These are phyloP conservation scores for Takakia lepidozioides DNA, from an alignment of 225 moss, liverwort and hornwort species.

Conservation along the genomic window DNA sequence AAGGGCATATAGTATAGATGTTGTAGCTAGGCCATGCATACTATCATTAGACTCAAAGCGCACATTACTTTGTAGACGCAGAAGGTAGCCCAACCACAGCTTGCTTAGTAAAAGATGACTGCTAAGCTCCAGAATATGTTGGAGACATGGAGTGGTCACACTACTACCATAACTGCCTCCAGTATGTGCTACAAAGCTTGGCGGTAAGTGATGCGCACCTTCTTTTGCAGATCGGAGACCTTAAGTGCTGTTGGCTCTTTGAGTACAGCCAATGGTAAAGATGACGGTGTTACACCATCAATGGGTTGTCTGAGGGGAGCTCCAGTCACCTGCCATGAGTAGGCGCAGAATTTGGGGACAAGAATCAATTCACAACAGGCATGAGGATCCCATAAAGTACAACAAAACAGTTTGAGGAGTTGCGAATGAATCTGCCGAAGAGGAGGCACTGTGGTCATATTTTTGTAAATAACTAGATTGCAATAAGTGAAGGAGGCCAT, in stretches of 20 bases:
- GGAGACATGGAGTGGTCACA: too few species aligned
- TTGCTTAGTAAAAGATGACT: too few species aligned
- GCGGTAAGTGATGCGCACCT: too few species aligned
- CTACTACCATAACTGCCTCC: not conserved
- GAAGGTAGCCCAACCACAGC: not conserved
- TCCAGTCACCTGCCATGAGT: constrained; percentile 53
- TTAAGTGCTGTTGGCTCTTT: constrained; percentile 20
- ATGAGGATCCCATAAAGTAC: not conserved
- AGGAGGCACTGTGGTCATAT: too few species aligned
- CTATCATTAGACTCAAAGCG: too few species aligned
- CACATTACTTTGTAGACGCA: not conserved
- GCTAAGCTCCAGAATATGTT: too few species aligned
- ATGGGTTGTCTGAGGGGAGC: constrained; percentile 35
- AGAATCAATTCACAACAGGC: not conserved
- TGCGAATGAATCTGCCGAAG: too few species aligned
- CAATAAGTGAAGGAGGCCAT: not conserved
- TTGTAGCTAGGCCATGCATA: not conserved
- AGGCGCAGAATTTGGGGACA: constrained; percentile 31
- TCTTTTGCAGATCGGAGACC: constrained; percentile 17
- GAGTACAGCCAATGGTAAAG: constrained; percentile 36
- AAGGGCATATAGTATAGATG: not conserved
- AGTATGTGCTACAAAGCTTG: not conserved
- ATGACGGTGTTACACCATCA: constrained; percentile 26
- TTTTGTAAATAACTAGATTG: not conserved
- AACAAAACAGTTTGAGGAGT: not conserved